phyloP scores from a whole-genome alignment of 306 rosid species.

The Sophora flavescens region DNA sequence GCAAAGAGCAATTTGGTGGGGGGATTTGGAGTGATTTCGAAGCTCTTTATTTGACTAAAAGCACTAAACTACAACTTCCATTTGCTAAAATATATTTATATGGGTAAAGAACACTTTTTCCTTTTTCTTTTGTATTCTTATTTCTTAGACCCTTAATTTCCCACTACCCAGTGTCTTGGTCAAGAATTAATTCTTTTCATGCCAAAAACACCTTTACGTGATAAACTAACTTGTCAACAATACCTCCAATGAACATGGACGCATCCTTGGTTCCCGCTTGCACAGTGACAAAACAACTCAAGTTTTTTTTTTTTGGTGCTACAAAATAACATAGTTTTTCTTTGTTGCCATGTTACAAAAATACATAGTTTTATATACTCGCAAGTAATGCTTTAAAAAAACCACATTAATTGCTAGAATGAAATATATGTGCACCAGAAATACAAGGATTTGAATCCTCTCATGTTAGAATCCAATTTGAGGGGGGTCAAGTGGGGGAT shows the following conservation, averaged over 20 bases:
- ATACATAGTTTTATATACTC: too few relatives aligned
- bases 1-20: conserved; percentile 30
- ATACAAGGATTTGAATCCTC: too few relatives aligned
- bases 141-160: not conserved
- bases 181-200: conserved; percentile 26
- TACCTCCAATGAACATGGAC: not conserved
- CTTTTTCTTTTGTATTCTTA: not conserved
- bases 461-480: too few relatives aligned
- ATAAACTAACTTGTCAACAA: not conserved
- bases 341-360: too few relatives aligned
- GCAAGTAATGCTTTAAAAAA: too few relatives aligned
- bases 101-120: not conserved
- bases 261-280: not conserved
- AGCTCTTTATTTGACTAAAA: conserved; percentile 28
- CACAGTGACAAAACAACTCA: not conserved
- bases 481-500: too few relatives aligned
- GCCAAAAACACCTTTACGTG: conserved; percentile 10
- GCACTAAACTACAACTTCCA: not conserved
- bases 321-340: too few relatives aligned
- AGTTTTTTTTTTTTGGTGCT: not conserved
- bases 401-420: too few relatives aligned
- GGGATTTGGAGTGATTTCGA: conserved; percentile 50
- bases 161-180: not conserved
- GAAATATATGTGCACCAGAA: too few relatives aligned
- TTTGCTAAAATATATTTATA: not conserved